Conservation (phyloP, 2,329 filamentous ascomycete genomes). For the Trichoderma sp. region DNA sequence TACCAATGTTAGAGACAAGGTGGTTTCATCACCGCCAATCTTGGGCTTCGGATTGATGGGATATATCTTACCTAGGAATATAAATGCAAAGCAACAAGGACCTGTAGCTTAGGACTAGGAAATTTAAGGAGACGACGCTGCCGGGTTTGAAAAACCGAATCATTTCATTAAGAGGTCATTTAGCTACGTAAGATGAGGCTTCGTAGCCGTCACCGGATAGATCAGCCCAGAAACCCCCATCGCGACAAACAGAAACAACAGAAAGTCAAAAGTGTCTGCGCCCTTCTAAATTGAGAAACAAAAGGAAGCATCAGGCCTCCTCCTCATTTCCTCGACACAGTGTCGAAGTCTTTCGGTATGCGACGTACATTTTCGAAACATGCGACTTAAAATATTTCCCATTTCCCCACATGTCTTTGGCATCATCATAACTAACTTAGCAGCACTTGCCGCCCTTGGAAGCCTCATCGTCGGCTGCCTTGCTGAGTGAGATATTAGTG, state of each 20-base stretch:
- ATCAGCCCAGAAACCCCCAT: slow-evolving; percentile 40
- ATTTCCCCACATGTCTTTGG: slow-evolving; percentile 35
- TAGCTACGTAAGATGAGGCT: slow-evolving; percentile 42
- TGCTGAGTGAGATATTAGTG: slow-evolving; percentile 83
- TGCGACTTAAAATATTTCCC: slow-evolving; percentile 34
- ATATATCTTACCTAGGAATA: not conserved
- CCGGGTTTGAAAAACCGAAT: not conserved
- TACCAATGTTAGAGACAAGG: not conserved
- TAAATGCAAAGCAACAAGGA: not conserved
- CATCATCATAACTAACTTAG: slow-evolving; percentile 48
- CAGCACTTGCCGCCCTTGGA: slow-evolving; percentile 82
- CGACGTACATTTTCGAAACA: slow-evolving; percentile 38
- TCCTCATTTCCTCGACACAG: slow-evolving; percentile 37
- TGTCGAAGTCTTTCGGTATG: slow-evolving; percentile 34
- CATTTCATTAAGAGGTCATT: slow-evolving; percentile 40
- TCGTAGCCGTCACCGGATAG: slow-evolving; percentile 42
- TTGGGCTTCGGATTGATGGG: not conserved
- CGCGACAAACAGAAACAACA: slow-evolving; percentile 43
- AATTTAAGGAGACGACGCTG: not conserved
- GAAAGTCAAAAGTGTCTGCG: slow-evolving; percentile 43
- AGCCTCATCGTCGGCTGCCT: slow-evolving; percentile 73
- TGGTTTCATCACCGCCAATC: not conserved
- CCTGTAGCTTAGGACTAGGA: not conserved
- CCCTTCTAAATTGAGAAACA: slow-evolving; percentile 42
- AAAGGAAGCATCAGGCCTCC: slow-evolving; percentile 37